phyloP scores from a whole-genome alignment of 1,139 yeast species.

The Meyerozyma smithsonii region DNA sequence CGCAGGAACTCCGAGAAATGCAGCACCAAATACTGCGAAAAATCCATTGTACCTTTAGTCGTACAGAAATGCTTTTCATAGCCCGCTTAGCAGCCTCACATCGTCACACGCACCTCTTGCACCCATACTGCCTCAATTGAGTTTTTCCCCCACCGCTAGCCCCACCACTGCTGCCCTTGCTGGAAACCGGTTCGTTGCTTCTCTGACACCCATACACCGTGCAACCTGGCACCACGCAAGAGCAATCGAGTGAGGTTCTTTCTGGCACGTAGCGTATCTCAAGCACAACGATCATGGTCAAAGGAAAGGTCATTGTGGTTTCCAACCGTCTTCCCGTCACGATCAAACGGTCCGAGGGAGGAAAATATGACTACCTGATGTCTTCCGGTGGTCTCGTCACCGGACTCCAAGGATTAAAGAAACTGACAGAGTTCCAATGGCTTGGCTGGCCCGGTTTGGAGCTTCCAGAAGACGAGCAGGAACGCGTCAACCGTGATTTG shows the following conservation, averaged over 20 bases:
- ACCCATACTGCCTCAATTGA: neutral
- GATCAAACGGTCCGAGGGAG: constrained; percentile 57
- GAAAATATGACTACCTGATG: constrained; percentile 73
- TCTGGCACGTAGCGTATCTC: neutral
- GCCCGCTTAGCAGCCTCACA: too few relatives aligned
- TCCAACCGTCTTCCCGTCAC: constrained; percentile 96
- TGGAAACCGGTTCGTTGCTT: neutral
- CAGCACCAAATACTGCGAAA: too few relatives aligned
- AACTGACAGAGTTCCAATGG: constrained; percentile 88
- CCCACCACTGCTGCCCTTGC: neutral
- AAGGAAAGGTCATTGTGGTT: constrained; percentile 81
- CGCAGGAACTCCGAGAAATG: too few relatives aligned
- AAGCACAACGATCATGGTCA: constrained; percentile 16
- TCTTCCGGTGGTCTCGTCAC: constrained; percentile 97
- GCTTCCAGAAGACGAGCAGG: constrained; percentile 73
- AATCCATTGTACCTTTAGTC: too few relatives aligned
- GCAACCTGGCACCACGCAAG: neutral
- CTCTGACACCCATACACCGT: neutral
- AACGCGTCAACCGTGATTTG: constrained; percentile 63
- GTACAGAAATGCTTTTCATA: too few relatives aligned
- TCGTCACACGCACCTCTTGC: too few relatives aligned
- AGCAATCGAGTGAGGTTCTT: neutral
- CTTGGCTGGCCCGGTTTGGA: constrained; percentile 95
- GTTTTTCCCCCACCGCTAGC: neutral
- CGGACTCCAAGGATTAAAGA: constrained; percentile 87